Percentiles rank a stretch among this genome's conserved stretches.
Evolutionary conservation across 1,284 basidiomycete genomes (phyloP).

Genomic region (Neotropicomus parvogracilis): DNA sequence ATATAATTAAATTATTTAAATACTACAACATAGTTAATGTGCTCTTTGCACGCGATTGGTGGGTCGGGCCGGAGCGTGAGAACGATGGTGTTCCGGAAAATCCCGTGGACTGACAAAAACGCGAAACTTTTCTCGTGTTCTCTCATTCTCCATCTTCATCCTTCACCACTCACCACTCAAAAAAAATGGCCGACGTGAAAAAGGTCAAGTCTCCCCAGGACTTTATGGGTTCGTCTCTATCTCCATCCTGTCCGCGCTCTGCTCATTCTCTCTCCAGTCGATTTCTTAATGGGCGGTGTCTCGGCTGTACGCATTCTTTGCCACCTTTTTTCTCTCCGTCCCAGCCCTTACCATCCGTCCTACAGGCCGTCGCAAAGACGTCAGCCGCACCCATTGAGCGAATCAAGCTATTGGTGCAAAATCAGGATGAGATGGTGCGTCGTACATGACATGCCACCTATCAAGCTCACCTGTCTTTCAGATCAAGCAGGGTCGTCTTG

Average conservation of each 20-base stretch:
- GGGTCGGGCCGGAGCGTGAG: slow-evolving; percentile 35
- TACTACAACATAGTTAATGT: too few species aligned
- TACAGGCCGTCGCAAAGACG: slow-evolving; percentile 92
- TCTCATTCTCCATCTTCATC: slow-evolving; percentile 39
- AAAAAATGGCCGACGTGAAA: slow-evolving; percentile 78
- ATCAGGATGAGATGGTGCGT: slow-evolving; percentile 90
- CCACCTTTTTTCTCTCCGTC: background rate
- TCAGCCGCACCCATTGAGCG: slow-evolving; percentile 98
- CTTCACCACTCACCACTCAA: slow-evolving; percentile 49
- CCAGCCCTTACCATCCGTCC: slow-evolving; percentile 12
- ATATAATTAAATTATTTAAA: too few species aligned
- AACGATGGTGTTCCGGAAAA: slow-evolving; percentile 36
- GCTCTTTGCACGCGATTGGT: slow-evolving; percentile 10
- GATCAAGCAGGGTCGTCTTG: slow-evolving; percentile 96
- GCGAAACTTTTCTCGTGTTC: slow-evolving; percentile 35
- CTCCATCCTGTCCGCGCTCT: background rate
- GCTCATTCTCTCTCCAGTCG: slow-evolving; percentile 46
- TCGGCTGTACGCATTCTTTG: slow-evolving; percentile 63
- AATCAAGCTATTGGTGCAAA: slow-evolving; percentile 97
- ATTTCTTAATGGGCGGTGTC: slow-evolving; percentile 92
- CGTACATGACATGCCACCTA: background rate
- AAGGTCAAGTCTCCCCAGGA: slow-evolving; percentile 78
- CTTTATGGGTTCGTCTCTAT: slow-evolving; percentile 52
- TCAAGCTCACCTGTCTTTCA: slow-evolving; percentile 33
- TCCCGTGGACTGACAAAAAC: slow-evolving; percentile 38